These are phyloP conservation scores for Oryza nivara DNA, from an alignment of 176 grass and related monocot genomes.

Conservation along the genomic window DNA sequence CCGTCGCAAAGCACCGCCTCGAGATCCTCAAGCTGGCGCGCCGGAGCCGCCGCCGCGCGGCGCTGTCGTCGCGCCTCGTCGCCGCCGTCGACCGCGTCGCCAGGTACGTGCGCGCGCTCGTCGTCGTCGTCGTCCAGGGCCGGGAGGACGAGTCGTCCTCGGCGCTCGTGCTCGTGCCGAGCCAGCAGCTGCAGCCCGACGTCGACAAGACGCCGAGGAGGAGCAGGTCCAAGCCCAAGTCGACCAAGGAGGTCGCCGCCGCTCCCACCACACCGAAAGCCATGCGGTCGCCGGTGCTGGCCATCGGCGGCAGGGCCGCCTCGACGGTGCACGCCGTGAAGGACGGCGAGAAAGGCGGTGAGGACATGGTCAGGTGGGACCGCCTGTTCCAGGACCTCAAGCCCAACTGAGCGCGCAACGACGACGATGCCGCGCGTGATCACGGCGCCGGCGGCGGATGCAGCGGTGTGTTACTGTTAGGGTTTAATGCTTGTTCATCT, in stretches of 20 bases:
- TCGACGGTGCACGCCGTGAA: conserved; percentile 48
- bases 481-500: not conserved
- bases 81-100: conserved; percentile 22
- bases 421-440: not conserved
- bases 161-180: conserved; percentile 57
- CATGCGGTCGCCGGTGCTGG: not conserved
- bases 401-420: conserved; percentile 47
- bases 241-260: not conserved
- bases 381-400: conserved; percentile 61
- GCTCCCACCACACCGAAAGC: not conserved
- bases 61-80: not conserved
- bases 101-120: conserved; percentile 53
- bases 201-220: conserved; percentile 31
- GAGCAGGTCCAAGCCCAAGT: conserved; percentile 39
- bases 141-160: conserved; percentile 24
- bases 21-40: conserved; percentile 71
- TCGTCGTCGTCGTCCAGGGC: conserved; percentile 17
- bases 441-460: not conserved
- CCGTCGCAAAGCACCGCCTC: conserved; percentile 83
- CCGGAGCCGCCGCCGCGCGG: not conserved
- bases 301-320: conserved; percentile 30
- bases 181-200: conserved; percentile 4
- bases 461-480: not conserved
- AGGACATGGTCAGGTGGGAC: conserved; percentile 49
- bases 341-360: conserved; percentile 23